Percentiles rank a stretch among this genome's conserved stretches.
phyloP scores from a whole-genome alignment of 2,329 filamentous ascomycete species.

The Aspergillus terreus region DNA sequence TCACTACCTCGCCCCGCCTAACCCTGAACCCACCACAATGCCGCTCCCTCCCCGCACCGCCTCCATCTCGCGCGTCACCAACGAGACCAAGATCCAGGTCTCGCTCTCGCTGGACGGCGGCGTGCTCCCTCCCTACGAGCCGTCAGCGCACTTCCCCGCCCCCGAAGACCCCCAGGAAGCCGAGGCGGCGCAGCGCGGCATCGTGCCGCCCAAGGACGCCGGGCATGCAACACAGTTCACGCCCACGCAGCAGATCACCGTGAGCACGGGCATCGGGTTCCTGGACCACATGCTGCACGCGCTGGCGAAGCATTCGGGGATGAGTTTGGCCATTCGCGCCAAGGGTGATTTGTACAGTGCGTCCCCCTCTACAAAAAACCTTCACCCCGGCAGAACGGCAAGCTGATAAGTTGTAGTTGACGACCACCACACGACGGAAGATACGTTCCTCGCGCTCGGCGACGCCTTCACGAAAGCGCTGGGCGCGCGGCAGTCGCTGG shows the following conservation, averaged over 20 bases:
- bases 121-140: slow-evolving; percentile 44
- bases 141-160: slow-evolving; percentile 55
- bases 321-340: slow-evolving; percentile 80
- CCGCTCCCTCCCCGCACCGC: slow-evolving; percentile 63
- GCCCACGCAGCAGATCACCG: slow-evolving; percentile 76
- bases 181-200: slow-evolving; percentile 47
- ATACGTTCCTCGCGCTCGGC: slow-evolving; percentile 88
- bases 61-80: slow-evolving; percentile 81
- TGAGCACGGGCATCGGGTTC: slow-evolving; percentile 94
- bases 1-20: background rate
- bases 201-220: slow-evolving; percentile 43
- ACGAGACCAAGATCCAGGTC: slow-evolving; percentile 95
- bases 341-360: slow-evolving; percentile 86
- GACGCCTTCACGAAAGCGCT: slow-evolving; percentile 78
- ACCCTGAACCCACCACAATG: slow-evolving; percentile 16
- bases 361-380: slow-evolving; percentile 29
- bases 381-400: background rate
- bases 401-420: slow-evolving; percentile 61
- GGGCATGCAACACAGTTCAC: slow-evolving; percentile 81
- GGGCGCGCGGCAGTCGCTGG: slow-evolving; percentile 72
- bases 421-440: slow-evolving; percentile 97
- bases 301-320: slow-evolving; percentile 90
- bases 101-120: slow-evolving; percentile 93
- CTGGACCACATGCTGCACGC: slow-evolving; percentile 99
- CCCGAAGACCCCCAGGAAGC: slow-evolving; percentile 54